Conservation (phyloP, 768 basidiomycete species). For the Pleurotus citrinopileatus region DNA sequence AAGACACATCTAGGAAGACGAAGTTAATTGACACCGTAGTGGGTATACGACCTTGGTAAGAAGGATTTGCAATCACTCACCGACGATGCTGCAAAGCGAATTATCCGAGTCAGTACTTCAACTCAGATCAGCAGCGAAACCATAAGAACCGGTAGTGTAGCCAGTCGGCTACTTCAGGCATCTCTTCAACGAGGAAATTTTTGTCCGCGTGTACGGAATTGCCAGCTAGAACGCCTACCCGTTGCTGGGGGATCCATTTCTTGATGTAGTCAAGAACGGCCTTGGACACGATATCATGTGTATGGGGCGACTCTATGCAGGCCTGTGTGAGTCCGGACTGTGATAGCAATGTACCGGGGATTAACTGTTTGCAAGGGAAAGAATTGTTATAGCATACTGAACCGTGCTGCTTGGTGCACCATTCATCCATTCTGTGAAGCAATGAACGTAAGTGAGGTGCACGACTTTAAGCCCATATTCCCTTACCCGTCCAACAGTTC, state of each 20-base stretch:
- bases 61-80: conserved; percentile 10
- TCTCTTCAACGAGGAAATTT: conserved; percentile 67
- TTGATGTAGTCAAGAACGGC: conserved; percentile 76
- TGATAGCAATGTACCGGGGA: conserved; percentile 6
- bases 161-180: conserved; percentile 80
- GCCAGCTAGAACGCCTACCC: conserved; percentile 74
- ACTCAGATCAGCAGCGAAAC: conserved; percentile 7
- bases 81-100: conserved; percentile 16
- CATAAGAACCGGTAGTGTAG: conserved; percentile 69
- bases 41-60: not conserved
- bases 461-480: not conserved
- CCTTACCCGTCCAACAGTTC: conserved; percentile 59
- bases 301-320: conserved; percentile 70
- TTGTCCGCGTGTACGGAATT: conserved; percentile 85
- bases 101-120: not conserved
- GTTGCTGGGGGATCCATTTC: conserved; percentile 73
- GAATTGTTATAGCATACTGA: conserved; percentile 37
- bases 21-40: conserved; percentile 1
- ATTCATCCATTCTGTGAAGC: conserved; percentile 71
- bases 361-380: not conserved
- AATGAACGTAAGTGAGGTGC: not conserved
- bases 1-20: conserved; percentile 69
- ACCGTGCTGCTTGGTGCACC: conserved; percentile 85
- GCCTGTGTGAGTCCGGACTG: conserved; percentile 83
- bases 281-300: conserved; percentile 54